Base-by-base conservation (phyloP, 2,329 filamentous ascomycete species). In the Pyricularia pennisetigena region DNA sequence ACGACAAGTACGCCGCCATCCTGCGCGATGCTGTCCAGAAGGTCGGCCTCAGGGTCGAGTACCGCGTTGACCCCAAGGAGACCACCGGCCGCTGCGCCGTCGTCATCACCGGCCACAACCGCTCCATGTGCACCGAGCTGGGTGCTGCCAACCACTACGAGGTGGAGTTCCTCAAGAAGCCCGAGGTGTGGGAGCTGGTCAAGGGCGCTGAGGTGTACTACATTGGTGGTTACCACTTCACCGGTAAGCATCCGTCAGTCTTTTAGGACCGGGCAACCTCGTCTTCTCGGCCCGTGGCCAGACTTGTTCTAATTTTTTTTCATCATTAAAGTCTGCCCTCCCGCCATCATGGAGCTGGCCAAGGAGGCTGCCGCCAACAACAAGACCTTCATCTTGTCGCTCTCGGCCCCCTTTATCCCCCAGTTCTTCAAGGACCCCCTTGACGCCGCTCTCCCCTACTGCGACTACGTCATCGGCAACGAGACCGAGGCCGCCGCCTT, bases 381-480 rank as follows among this genome's bases (percentile, higher is more conserved):
- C 86, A 99, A 99, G 88, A 84, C 85, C 71, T 97, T 98, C 79
- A 88, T 94, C 74, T 88, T 99, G 74, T 96, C 93, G 73, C 88
- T 99, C 70, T 95, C 93, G 67, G 95, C 95, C 8, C 95, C 95
- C 70, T 99, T 99, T 85, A 97, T 99, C 76, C 84, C 90, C 57
- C 91, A 97, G 78, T 97, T 97, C 86, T 99, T 98, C 90, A 97
- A 97, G 85, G 94, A 97, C 66, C 91, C 88, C 72, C 87, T 99
- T 65, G 93, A 97, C 80, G 89, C 88, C 74, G 90, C 91, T 68
- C 85, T 93, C 67, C 91, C 91, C 32, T 97, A 97, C 87, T 96
- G 93, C 85, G 94, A 98, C 82, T 96, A 94, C 81, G 85, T 98
- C 70, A 91, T 99, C 78, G 94, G 94, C 76, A 99, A 99, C 82